Conservation (phyloP, 2,329 filamentous ascomycete genomes). For the Fusarium floridanum region DNA sequence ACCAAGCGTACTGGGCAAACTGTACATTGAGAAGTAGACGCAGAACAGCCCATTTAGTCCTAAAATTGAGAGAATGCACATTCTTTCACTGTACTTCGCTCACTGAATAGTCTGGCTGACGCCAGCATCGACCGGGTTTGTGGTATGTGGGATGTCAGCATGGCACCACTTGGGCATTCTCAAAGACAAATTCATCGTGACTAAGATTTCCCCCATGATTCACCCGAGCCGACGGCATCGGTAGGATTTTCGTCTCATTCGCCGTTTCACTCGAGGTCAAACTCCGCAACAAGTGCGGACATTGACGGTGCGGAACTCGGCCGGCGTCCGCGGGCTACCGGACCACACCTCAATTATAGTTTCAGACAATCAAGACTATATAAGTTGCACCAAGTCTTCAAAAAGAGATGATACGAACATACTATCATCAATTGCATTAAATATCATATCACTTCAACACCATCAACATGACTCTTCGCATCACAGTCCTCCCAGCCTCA, state of each 20-base stretch:
- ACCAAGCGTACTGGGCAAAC: too few relatives aligned
- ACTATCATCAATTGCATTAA: neutral
- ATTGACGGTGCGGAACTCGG: neutral
- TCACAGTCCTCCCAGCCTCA: conserved; percentile 52
- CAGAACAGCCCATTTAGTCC: neutral
- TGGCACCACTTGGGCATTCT: neutral
- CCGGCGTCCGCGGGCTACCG: neutral
- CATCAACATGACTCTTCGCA: conserved; percentile 45
- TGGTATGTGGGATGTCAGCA: neutral
- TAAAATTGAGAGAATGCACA: neutral
- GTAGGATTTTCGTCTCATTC: neutral
- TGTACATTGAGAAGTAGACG: neutral
- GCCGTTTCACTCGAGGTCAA: neutral
- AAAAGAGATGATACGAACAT: neutral
- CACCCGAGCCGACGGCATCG: neutral
- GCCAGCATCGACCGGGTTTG: neutral
- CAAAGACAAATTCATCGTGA: neutral
- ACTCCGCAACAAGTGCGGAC: conserved; percentile 9
- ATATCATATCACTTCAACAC: neutral
- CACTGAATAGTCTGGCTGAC: neutral
- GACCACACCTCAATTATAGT: neutral
- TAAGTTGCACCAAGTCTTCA: neutral
- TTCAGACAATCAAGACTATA: neutral
- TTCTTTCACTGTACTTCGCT: neutral
- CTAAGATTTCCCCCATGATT: neutral